phyloP scores from a whole-genome alignment of 164 flowering plant genomes.

The Hamamelis virginiana region DNA sequence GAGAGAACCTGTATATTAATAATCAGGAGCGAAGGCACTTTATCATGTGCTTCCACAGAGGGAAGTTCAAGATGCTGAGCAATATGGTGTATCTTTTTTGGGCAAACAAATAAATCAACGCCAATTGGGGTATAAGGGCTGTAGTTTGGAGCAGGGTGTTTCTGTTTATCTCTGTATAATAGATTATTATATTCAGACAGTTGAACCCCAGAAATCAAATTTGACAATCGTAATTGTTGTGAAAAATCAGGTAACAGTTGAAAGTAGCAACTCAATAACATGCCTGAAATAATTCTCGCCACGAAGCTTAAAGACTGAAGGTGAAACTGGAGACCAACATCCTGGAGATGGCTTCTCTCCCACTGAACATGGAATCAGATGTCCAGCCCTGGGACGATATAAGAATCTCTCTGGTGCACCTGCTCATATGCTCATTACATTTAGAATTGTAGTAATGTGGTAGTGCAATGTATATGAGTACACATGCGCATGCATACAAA shows the following conservation, averaged over 20 bases:
- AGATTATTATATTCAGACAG: not conserved
- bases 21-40: constrained; percentile 41
- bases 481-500: not conserved
- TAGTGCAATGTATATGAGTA: not conserved
- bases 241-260: not conserved
- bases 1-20: constrained; percentile 50
- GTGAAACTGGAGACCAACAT: constrained; percentile 48
- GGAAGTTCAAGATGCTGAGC: constrained; percentile 56
- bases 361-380: constrained; percentile 28
- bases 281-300: constrained; percentile 54
- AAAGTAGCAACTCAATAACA: constrained; percentile 2
- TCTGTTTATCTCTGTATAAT: constrained; percentile 43
- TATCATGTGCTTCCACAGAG: constrained; percentile 22
- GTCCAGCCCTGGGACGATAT: constrained; percentile 45
- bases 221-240: not conserved
- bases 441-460: constrained; percentile 4
- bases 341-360: constrained; percentile 41
- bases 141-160: constrained; percentile 35
- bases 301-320: constrained; percentile 56
- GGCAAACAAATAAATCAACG: constrained; percentile 41
- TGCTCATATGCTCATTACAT: constrained; percentile 13
- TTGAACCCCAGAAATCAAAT: not conserved
- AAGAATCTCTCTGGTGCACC: constrained; percentile 35
- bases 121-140: constrained; percentile 49
- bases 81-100: constrained; percentile 39